Conservation (phyloP, 345 rosid genomes). For the Melastoma malabathricum region DNA sequence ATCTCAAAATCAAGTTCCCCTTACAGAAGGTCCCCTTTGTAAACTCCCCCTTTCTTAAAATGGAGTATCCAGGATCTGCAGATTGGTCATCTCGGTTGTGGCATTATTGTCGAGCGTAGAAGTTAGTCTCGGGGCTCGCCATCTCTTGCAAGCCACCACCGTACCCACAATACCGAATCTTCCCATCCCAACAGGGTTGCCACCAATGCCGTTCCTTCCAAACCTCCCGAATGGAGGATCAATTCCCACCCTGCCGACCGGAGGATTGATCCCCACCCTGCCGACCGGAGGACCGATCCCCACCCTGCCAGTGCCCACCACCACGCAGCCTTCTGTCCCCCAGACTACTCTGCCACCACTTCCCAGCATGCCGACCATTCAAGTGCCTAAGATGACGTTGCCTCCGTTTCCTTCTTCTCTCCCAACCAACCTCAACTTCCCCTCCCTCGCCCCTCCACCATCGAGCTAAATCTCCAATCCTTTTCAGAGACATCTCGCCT, state of each 20-base stretch:
- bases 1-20: no score
- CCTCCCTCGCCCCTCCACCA: conserved; percentile 14
- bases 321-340: conserved; percentile 12
- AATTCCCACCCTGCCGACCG: conserved; percentile 6
- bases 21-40: not conserved
- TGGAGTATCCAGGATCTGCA: conserved; percentile 6
- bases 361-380: conserved; percentile 9
- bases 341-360: conserved; percentile 11
- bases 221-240: conserved; percentile 6
- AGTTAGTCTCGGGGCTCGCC: conserved; percentile 14
- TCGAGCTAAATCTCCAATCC: no score
- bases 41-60: not conserved
- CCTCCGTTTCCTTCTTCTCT: conserved; percentile 3
- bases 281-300: conserved; percentile 6
- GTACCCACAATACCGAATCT: conserved; percentile 7
- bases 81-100: conserved; percentile 4
- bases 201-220: not conserved
- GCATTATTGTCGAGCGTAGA: conserved; percentile 10
- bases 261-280: conserved; percentile 1
- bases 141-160: conserved; percentile 12
- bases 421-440: conserved; percentile 7
- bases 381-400: conserved; percentile 2
- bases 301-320: conserved; percentile 1
- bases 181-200: conserved; percentile 8
- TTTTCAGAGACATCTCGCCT: no score